Base-by-base conservation (phyloP, 2,329 filamentous ascomycete species). In the Tetracladium maxilliforme region DNA sequence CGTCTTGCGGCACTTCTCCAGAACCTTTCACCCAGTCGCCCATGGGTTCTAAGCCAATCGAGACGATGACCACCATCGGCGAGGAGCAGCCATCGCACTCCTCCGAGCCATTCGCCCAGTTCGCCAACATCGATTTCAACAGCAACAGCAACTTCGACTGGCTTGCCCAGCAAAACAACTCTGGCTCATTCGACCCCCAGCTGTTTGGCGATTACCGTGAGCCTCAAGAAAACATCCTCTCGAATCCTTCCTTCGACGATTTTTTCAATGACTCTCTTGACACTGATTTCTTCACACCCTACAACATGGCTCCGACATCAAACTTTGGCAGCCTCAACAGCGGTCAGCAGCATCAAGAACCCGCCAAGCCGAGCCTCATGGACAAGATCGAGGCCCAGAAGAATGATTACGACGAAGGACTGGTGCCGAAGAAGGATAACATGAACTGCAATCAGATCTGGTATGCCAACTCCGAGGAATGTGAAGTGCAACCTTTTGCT, bases 191-290 rank as follows among this genome's bases (percentile, higher is more conserved):
- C 41, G 86, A 95, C 33, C 87, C 90, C 1, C 73, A 90, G 28
- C 61, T 95, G 5, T 95, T 94, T 47, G 81, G 79, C 27, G 81
- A 84, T 39, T 95, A 94, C 51, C 75, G 90, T 26, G 90, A 98
- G 43, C 74, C 83, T 1, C 82, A 92, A 41, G 79, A 83, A 29
- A 87, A 76, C 28, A 64, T 92, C 10, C 53, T 92, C 7, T 80
- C 92, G 36, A 78, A 72, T 33, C 60, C 48, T 29, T 67, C 72
- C 38, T 71, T 72, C 49, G 27, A 30, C 14, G 30, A 31, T 13
- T 74, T 74, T 48, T 31, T 31, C 22, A 70, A 69, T 37, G 83
- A 92, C 37, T 78, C 81, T 10, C 75, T 92, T 10, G 32, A 29
- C 10, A 35, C 41, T 21, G 86, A 93, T 39, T 80, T 92, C 41